A percentile compares a stretch with the other conserved stretches of the same genome.
Evolutionary conservation across 352 stramenopile genomes (phyloP).

Genomic region (Vaucheria bursata): DNA sequence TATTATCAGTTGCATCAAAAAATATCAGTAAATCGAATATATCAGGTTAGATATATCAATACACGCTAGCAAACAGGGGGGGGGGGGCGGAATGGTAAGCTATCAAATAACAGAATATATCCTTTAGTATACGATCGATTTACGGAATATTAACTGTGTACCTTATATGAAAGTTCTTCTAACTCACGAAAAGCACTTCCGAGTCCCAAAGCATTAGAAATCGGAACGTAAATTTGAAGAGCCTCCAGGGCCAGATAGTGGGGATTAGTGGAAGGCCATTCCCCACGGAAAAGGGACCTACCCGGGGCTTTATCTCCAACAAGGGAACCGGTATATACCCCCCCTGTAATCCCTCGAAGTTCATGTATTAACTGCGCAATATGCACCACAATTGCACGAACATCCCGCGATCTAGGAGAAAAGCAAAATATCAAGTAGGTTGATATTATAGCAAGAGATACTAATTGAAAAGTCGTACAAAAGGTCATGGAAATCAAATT

Average conservation of each 20-base stretch:
- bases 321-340: constrained; percentile 11
- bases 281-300: background rate
- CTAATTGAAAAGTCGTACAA: no score
- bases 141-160: no score
- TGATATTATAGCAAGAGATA: no score
- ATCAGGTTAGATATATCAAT: no score
- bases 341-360: constrained; percentile 22
- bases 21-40: no score
- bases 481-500: no score
- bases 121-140: no score
- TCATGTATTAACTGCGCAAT: constrained; percentile 44
- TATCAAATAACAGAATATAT: no score
- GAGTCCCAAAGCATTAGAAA: constrained; percentile 45
- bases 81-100: no score
- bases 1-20: no score
- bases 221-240: constrained; percentile 43
- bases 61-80: no score
- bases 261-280: background rate
- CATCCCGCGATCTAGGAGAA: constrained; percentile 20
- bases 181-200: constrained; percentile 44
- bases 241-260: constrained; percentile 17
- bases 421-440: no score
- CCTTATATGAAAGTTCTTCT: constrained; percentile 45
- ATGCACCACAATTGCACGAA: constrained; percentile 43
- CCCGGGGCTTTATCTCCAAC: background rate